Evolutionary conservation across 2,329 filamentous ascomycete genomes (phyloP), one percentile per base, ranked within the genome.

Genomic region (Neocucurbitaria cava): DNA sequence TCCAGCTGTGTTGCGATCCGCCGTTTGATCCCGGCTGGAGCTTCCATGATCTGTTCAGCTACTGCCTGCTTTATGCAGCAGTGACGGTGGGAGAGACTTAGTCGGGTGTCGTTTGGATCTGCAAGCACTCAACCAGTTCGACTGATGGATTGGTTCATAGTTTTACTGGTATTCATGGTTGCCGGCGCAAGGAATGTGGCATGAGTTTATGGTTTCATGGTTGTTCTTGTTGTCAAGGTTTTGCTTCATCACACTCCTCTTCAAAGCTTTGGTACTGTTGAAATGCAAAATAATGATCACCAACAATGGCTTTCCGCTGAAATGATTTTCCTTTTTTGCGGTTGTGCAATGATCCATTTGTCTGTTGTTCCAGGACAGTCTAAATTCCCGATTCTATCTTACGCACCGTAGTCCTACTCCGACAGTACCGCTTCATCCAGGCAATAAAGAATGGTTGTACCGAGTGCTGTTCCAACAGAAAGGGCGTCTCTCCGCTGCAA

Each of bases 401-500:
- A 21, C 7, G 21, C 36, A 23, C 21, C 45, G 15, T 43, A 17
- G 21, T 54, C 52, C 38, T 39, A 54, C 31, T 21, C n/a, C 13
- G 46, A 39, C 18, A 49, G 20, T 23, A 51, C 8, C 38, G 24
- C 28, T 17, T 44, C 30, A 49, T 17, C 53, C 53, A 56, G 26
- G 47, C 39, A 9, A 30, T 15, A n/a, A 20, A 49, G 42, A 56
- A 52, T 13, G 15, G 4, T 11, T 39, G 18, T 5, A 52, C 24
- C 5, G 45, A 44, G 21, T 52, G 35, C 8, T 21, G 26, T 20
- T 49, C 49, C 17, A 30, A 7, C n/a, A 24, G 15, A 26, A 26
- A 47, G 2, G 44, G 44, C 13, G 21, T 28, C 20, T 47, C 33
- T 11, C 28, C 17, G 5, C 11, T 21, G 11, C 36, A 15, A 30